Base-by-base conservation (phyloP, 352 stramenopile genomes). In the Peronosclerospora sorghi region DNA sequence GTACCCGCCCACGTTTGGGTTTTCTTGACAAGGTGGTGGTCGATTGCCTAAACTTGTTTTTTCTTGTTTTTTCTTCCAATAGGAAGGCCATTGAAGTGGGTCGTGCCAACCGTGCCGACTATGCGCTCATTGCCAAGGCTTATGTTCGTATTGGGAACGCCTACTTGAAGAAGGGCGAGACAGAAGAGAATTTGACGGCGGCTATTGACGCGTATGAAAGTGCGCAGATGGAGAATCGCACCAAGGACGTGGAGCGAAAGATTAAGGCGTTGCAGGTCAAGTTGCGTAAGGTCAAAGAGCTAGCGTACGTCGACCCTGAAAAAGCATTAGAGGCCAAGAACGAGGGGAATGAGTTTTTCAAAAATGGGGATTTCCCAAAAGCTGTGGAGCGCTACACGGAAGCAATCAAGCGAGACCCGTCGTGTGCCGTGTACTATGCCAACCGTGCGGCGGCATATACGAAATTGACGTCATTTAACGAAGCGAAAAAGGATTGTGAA, bases 381-480 rank as follows among this genome's bases (percentile, higher is more conserved):
- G 89, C 94, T 2, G 93, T 98, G 36, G 73, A 87, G 51, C 73
- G 89, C 39, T 98, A 97, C 78, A 95, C 74, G 62, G 96, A 99
- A 63, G 97, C 97, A n/a, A 97, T 99, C 49, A 98, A 99, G 70
- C 86, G 96, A 37, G 91, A 98, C 59, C 96, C 96, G 13, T 95
- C 87, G 15, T 98, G 94, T 78, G 86, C 96, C 8, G 67, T 97
- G 18, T 99, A 99, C 80, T 96, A 97, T 54, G 97, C 97, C 51
- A 99, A 99, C 75, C 86, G 98, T 13, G 93, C 91, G 21, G 95
- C 96, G 4, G 96, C 96, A 14, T 92, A 98, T 48, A 96, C 89
- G 35, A 99, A 99, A 76, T 82, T 99, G 39, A 97, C 95, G 61
- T 98, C 76, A 56, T 95, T 87, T 43, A 65, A 83, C 27, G 79